Evolutionary conservation across 306 rosid species (phyloP), one percentile per base, ranked within the genome.

Genomic region (Mimosa pudica): DNA sequence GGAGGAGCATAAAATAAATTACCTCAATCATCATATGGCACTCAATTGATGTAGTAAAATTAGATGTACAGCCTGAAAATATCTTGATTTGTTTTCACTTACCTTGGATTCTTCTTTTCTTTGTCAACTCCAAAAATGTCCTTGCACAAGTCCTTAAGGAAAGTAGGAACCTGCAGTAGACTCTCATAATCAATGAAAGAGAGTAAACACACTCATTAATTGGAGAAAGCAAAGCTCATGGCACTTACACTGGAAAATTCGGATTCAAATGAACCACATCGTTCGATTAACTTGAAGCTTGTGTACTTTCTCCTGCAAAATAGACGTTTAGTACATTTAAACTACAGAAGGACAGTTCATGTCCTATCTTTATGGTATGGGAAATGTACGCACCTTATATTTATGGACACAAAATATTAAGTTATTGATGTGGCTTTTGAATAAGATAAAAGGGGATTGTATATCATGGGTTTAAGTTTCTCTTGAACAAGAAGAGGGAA

Each of bases 91-190:
- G 90, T 87, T 76, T 90, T 88, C 6, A 91, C 87, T 42, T 95
- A 92, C 75, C 74, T 90, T 9, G 97, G 82, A 82, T 93, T 94
- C 70, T 90, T 95, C 90, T 88, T 95, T 83, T 93, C 99, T 77
- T 86, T 92, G 10, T 81, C 84, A 11, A 85, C 71, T 49, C 94
- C 94, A 78, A 80, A 88, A 41, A 91, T 83, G 84, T 93, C 98
- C 81, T 86, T 86, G 79, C 98, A 93, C 78, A 95, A 85, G 73
- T 94, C 98, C 78, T 86, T 87, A 97, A 94, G 92, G 18, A 93
- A 87, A 84, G 87, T 76, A 81, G 84, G 85, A 89, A 94, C 97
- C 99, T 95, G 84, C 71, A 35, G 44, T 13, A 44, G 42, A 44
- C 64, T 70, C 54, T 58, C 69, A 61, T 20, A 49, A 46, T 67